Conservation (phyloP, 2,329 filamentous ascomycete genomes). For the Clathrospora elynae region DNA sequence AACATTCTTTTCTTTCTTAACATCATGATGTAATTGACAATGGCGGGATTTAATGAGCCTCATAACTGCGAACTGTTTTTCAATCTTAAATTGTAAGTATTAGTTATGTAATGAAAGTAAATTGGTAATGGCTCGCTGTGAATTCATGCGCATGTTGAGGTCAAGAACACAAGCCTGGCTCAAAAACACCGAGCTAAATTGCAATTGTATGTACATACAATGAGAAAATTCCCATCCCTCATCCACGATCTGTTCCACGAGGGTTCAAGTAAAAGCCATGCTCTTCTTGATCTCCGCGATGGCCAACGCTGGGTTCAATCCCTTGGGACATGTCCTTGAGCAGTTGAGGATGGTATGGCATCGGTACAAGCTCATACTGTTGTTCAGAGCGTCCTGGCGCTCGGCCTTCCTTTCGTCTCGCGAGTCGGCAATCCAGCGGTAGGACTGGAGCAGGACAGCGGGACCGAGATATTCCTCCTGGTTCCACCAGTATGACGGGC, state of each 20-base stretch:
- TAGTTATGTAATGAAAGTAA: no score
- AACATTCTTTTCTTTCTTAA: no score
- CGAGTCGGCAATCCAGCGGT: conserved; percentile 95
- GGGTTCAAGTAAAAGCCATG: conserved; percentile 66
- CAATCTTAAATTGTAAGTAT: no score
- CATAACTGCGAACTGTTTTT: no score
- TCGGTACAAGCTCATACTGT: conserved; percentile 98
- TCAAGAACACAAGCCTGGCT: conserved; percentile 1
- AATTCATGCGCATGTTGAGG: no score
- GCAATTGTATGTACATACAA: conserved; percentile 15
- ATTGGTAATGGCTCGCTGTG: no score
- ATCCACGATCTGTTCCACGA: neutral
- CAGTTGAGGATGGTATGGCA: conserved; percentile 99
- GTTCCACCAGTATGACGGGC: conserved; percentile 99
- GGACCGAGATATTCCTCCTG: conserved; percentile 97
- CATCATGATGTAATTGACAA: no score
- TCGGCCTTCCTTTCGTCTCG: conserved; percentile 87
- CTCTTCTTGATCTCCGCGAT: conserved; percentile 99
- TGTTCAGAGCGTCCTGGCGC: conserved; percentile 90
- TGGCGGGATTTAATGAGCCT: no score
- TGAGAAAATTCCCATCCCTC: conserved; percentile 2
- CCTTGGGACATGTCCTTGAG: conserved; percentile 97
- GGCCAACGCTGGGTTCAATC: conserved; percentile 90
- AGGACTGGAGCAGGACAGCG: conserved; percentile 94
- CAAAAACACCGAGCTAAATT: neutral